Base-by-base conservation (phyloP, 2,329 filamentous ascomycete genomes). In the Beauveria rudraprayagi region DNA sequence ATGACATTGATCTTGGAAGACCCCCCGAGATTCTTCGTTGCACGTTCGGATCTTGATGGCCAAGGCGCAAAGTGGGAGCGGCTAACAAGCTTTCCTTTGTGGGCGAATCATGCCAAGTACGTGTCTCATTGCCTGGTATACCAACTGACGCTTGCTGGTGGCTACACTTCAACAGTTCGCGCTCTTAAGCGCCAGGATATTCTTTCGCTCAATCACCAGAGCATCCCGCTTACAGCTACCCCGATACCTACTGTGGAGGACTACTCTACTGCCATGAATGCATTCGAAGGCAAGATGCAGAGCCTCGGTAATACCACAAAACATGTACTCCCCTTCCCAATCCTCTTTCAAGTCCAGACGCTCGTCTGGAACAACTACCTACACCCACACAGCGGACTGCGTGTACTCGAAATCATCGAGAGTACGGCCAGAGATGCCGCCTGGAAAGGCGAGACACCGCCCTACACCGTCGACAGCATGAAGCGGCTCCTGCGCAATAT, bases 311-410 rank as follows among this genome's bases (percentile, higher is more conserved):
- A 24, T 46, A 19, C 60, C 24, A 62, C 65, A 54, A 54, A 26
- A 1, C 56, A 63, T 1, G 65, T 83, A 7, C 14, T 62, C 73
- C 82, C 8, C 4, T 90, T 85, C 64, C 70, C 73, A 0, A 67
- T 86, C 1, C 75, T 83, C 8, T 89, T 84, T 66, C 86, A 89
- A 65, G 73, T 90, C 6, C 80, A 88, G 56, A 80, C 79, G 16
- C 72, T 92, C 3, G 83, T 86, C 0, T 77, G 80, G 66, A 88
- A 89, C 65, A 83, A 82, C 26, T 84, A 81, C 61, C 75, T 91
- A 1, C 75, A 83, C 11, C 87, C 88, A 0, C 66, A 68, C 0
- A 80, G 74, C 1, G 82, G 84, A 0, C 48, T 75, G 0, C 62
- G 68, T 1, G 68, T 90, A 5, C 69, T 85, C 1, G 67, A 72